Base-by-base conservation (phyloP, 73 alveolate genomes). In the Loxodes magnus region DNA sequence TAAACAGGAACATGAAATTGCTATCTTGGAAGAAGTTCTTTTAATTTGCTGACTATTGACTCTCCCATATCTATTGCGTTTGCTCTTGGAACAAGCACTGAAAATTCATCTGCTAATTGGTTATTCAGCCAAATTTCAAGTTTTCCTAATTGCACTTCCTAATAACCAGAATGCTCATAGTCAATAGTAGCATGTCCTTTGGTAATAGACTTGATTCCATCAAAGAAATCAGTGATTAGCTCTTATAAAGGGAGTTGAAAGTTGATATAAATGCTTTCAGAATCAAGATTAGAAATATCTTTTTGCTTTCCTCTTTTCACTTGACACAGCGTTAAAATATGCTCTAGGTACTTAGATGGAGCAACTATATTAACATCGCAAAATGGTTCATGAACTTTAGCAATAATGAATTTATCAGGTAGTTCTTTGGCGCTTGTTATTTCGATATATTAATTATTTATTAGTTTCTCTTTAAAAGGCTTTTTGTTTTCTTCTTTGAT, bases 141-240 rank as follows among this genome's bases (percentile, higher is more conserved):
- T 57, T 67, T 76, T 30, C 56, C 75, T 0, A 86, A 49, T 5
- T 65, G 71, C 0, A 84, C 82, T 51, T 42, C 66, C 35, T 64
- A 60, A 56, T 48, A 88, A 27, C 83, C 92, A 14, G 69, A 51
- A 33, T 71, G 79, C 49, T 88, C 90, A 50, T 74, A 88, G 49
- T 88, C 98, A 27, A 88, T 52, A 20, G 92, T 61, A 2, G 96
- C 96, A 52, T 64, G 74, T 29, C 96, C 96, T 38, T 48, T 21
- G 4, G 92, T 52, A 4, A 31, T 25, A 1, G 79, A 64, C 55
- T 88, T 86, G 26, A 88, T 35, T 35, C 38, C 26, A 60, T 83
- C 90, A 56, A 83, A 84, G 65, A 88, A 84, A 55, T 84, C 94
- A 9, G 79, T 77, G 19, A 88, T 70, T 35, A 88, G 61, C 58